phyloP scores from a whole-genome alignment of 352 stramenopile species.

The Globisporangium iwayamae region DNA sequence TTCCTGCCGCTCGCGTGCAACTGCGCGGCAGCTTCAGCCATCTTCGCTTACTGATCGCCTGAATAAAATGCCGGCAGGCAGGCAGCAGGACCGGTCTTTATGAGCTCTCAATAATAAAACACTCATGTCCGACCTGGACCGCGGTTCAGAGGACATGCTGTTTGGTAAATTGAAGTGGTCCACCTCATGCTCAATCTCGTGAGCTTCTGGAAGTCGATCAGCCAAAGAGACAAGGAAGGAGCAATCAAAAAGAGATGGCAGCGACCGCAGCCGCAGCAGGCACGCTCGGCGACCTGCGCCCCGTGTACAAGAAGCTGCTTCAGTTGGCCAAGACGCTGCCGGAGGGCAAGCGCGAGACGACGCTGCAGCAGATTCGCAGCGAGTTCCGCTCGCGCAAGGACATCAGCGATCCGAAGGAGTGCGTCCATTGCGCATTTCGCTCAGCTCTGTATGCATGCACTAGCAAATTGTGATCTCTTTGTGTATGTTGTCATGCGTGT shows the following conservation, averaged over 20 bases:
- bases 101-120: not conserved
- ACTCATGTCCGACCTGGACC: not conserved
- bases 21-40: slow-evolving; percentile 2
- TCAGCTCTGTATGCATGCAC: not conserved
- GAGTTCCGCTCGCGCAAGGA: slow-evolving; percentile 72
- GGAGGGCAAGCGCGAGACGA: slow-evolving; percentile 55
- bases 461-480: not conserved
- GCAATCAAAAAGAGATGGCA: slow-evolving; percentile 20
- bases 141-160: not conserved
- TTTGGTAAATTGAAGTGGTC: too few species aligned
- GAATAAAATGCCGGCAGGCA: not conserved
- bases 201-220: not conserved
- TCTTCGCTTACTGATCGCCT: not conserved
- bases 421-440: slow-evolving; percentile 15
- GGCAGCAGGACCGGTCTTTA: not conserved
- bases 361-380: slow-evolving; percentile 65
- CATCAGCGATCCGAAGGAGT: slow-evolving; percentile 64
- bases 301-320: slow-evolving; percentile 86
- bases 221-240: not conserved
- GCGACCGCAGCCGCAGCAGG: slow-evolving; percentile 13
- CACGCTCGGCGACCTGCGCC: slow-evolving; percentile 39
- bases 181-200: too few species aligned
- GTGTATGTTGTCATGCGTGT: slow-evolving; percentile 4
- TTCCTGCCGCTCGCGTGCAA: slow-evolving; percentile 15
- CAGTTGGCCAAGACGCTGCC: slow-evolving; percentile 71